Evolutionary conservation across 164 flowering plant genomes (phyloP), one percentile per base, ranked within the genome.

Genomic region (Magnolia officinalis): DNA sequence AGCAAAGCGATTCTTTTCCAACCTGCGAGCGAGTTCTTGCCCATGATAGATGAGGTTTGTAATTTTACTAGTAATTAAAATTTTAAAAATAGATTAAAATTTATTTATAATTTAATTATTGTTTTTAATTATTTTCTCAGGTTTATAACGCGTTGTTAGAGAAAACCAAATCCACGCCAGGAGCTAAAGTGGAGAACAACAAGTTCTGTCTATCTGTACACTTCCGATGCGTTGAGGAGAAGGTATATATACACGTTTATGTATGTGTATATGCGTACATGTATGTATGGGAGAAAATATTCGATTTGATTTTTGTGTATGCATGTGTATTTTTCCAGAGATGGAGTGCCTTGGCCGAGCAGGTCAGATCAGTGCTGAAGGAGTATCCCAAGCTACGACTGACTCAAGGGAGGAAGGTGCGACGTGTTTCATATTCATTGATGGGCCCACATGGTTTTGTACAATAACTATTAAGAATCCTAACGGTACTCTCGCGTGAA

Each of bases 131-230:
- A 29, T 20, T 23, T 52, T 66, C 50, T n/a, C 84, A 92, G 98
- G 93, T 92, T 24, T 85, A 87, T 70, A 87, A 88, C 78, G 59
- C 75, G 59, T 73, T 94, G 79, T 49, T 88, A 13, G 97, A 94
- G 81, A 91, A 83, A 81, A 92, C 94, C 0, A 89, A 87, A 81
- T 84, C 91, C 26, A 90, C 82, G 16, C 85, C 86, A 0, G 98
- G 99, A 24, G 90, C 97, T 5, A 91, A 71, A 37, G 98, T 96
- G 64, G 99, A 96, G 85, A 85, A 96, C 81, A 91, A 96, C 85
- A 92, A 88, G 80, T 96, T 94, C 78, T 96, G 99, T 73, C 74
- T 87, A 23, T 96, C 99, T 5, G 99, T 96, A 50, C 98, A 94
- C 80, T 96, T 78, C 69, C 89, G 99, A 6, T 85, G 97, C 74